Percentiles rank a stretch among this genome's conserved stretches.
phyloP scores from a whole-genome alignment of 2,329 filamentous ascomycete species.

The Colletotrichum sansevieriae region DNA sequence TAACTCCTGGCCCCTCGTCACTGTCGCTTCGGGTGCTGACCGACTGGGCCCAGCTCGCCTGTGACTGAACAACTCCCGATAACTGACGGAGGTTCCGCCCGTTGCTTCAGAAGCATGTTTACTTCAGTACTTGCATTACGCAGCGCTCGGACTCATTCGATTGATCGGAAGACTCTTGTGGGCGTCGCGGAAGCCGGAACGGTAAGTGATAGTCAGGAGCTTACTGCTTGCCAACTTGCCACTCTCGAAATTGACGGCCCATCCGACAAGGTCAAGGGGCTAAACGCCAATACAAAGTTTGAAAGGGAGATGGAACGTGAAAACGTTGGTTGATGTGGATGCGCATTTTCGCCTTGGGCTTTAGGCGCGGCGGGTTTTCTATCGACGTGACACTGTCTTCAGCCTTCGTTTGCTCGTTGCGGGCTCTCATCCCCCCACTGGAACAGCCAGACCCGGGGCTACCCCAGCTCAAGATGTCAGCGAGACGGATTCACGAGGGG shows the following conservation, averaged over 20 bases:
- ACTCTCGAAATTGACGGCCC: constrained; percentile 37
- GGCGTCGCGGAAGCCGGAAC: constrained; percentile 38
- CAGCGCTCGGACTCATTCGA: constrained; percentile 31
- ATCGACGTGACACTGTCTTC: constrained; percentile 31
- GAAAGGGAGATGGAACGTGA: constrained; percentile 20
- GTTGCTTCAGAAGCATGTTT: background rate
- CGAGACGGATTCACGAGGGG: constrained; percentile 9
- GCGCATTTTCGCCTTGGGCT: constrained; percentile 24
- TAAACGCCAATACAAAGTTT: constrained; percentile 30
- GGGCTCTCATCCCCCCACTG: constrained; percentile 1
- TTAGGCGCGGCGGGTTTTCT: constrained; percentile 24
- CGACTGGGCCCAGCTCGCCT: background rate
- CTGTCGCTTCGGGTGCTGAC: too few relatives aligned
- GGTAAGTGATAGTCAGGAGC: constrained; percentile 33
- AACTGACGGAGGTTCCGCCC: background rate
- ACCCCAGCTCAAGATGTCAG: constrained; percentile 33
- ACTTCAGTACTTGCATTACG: constrained; percentile 8
- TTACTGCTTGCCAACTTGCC: constrained; percentile 29
- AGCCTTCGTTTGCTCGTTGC: background rate
- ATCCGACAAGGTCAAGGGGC: constrained; percentile 39
- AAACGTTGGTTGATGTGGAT: constrained; percentile 27
- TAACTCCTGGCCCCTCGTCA: background rate
- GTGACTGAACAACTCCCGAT: background rate
- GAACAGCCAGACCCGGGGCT: constrained; percentile 26
- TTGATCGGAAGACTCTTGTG: constrained; percentile 16